Base-by-base conservation (phyloP, 1,139 yeast species). In the Yamadazyma buinensis region DNA sequence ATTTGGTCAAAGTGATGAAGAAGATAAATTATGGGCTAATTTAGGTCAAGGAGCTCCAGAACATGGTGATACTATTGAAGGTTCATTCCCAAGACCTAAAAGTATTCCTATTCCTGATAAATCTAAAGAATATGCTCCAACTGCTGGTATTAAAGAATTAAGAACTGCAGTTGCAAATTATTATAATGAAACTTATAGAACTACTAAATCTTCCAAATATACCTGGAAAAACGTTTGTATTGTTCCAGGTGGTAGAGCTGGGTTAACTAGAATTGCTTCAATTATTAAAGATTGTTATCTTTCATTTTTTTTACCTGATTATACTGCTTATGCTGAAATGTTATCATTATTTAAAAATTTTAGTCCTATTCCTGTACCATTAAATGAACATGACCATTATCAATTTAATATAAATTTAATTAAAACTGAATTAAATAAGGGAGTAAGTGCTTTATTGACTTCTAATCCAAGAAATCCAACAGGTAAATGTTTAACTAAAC, bases 311-410 rank as follows among this genome's bases (percentile, higher is more conserved):
- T 63, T 78, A 46, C 85, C 85, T 4, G 85, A 79, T 52, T 78
- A 79, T 51, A 78, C 85, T 18, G 85, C 85, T 4, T 78, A 78
- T 49, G 81, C 85, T n/a, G 85, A 78, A 54, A 78, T 78, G 84
- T 62, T 78, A 48, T 75, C 83, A 11, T 64, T 77, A 35, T 78
- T 78, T 61, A 78, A 78, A 61, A 78, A 78, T 54, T 78, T 78
- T 52, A 74, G 82, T 2, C 84, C 84, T 7, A 77, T 78, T 37
- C 85, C 85, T 1, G 84, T 77, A 9, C 84, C 84, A 1, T 61
- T 78, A 46, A 72, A 67, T 41, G 83, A 78, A 46, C 62, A 70
- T 15, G 84, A 78, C 52, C 72, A 77, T 46, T 78, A 78, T 55
- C 75, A 74, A 39, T 68, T 78, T 28, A 83, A 78, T 48, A 59